Percentiles rank a stretch among this genome's conserved stretches.
These are phyloP conservation scores for Aspergillus ellipticus DNA, from an alignment of 495 filamentous ascomycete species.

Conservation along the genomic window DNA sequence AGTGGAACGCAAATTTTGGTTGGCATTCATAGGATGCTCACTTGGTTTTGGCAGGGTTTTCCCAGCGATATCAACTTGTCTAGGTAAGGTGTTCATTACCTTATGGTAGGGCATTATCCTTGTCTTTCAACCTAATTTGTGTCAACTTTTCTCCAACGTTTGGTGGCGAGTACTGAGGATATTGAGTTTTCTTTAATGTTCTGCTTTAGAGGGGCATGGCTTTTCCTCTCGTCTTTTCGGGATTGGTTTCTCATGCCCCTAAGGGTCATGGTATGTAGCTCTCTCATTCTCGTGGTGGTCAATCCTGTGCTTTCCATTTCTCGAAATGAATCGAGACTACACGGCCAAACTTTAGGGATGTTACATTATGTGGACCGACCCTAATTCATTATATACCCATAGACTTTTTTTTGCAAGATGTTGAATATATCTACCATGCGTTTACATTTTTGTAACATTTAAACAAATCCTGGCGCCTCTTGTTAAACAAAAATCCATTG, in stretches of 20 bases:
- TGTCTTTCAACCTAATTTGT: neutral
- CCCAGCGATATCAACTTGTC: no score
- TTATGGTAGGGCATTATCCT: no score
- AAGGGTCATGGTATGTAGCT: conserved; percentile 6
- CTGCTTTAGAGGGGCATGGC: conserved; percentile 28
- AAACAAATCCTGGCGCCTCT: neutral
- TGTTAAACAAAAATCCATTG: neutral
- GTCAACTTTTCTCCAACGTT: neutral
- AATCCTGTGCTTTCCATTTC: neutral
- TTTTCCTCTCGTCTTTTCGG: conserved; percentile 27
- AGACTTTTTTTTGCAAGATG: conserved; percentile 15
- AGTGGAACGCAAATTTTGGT: neutral
- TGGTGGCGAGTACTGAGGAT: neutral
- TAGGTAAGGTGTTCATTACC: no score
- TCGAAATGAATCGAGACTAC: neutral
- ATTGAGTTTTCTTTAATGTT: conserved; percentile 9
- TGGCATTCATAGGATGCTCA: neutral
- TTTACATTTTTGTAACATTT: neutral
- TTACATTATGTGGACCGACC: neutral
- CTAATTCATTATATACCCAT: conserved; percentile 20
- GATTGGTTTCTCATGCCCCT: conserved; percentile 28
- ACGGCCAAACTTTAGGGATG: neutral
- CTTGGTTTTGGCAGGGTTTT: neutral
- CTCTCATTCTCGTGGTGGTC: conserved; percentile 1
- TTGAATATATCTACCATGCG: no score